Evolutionary conservation across 805 yeast species (phyloP).

Genomic region (Pichia pseudocactophila): DNA sequence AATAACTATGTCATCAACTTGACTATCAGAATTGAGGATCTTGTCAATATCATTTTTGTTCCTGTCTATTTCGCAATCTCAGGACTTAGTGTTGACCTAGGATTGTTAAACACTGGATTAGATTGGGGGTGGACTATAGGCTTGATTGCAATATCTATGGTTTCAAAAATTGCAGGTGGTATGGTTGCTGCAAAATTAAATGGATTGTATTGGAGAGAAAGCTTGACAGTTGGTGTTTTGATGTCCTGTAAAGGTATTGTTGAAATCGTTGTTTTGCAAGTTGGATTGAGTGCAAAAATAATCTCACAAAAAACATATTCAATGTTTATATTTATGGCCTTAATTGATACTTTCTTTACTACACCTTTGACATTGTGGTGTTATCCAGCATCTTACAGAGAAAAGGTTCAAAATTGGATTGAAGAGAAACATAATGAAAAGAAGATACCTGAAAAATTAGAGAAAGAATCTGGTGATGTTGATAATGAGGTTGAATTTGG

Average conservation of each 20-base stretch:
- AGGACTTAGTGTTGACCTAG: conserved; percentile 63
- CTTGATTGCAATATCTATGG: conserved; percentile 55
- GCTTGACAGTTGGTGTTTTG: conserved; percentile 65
- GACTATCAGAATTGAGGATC: conserved; percentile 69
- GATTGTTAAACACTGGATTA: conserved; percentile 50
- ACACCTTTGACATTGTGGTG: conserved; percentile 59
- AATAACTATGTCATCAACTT: conserved; percentile 61
- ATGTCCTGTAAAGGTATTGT: conserved; percentile 90
- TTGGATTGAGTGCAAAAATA: conserved; percentile 66
- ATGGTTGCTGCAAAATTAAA: conserved; percentile 50
- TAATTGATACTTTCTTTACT: conserved; percentile 68
- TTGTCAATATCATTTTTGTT: conserved; percentile 60
- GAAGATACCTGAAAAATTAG: background rate
- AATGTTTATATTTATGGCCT: conserved; percentile 79
- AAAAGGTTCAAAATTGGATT: conserved; percentile 32
- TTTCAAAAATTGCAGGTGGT: conserved; percentile 64
- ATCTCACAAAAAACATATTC: conserved; percentile 58
- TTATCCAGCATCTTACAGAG: conserved; percentile 57
- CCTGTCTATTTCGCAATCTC: conserved; percentile 78
- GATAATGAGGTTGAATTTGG: conserved; percentile 10
- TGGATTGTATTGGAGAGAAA: conserved; percentile 65
- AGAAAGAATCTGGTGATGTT: conserved; percentile 15
- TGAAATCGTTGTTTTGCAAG: conserved; percentile 68
- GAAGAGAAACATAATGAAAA: conserved; percentile 12
- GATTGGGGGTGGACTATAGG: conserved; percentile 78